Conservation (phyloP, 1,139 yeast genomes). For the Suhomyces panamericanus region DNA sequence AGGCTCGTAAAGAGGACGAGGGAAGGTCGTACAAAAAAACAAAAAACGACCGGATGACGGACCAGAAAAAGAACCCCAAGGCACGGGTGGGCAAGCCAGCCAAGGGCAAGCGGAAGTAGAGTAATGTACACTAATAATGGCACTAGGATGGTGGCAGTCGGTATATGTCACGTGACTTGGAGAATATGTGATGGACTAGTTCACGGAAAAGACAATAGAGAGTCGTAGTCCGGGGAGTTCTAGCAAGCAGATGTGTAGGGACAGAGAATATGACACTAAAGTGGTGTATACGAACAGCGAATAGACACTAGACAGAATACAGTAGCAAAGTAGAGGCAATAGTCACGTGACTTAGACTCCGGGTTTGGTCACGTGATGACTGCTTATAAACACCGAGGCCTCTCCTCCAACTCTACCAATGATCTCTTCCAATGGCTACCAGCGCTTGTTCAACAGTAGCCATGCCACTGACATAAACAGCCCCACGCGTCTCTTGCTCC, state of each 20-base stretch:
- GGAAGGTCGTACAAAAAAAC: conserved; percentile 70
- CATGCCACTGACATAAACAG: conserved; percentile 34
- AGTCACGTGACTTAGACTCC: too few relatives aligned
- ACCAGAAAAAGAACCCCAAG: conserved; percentile 41
- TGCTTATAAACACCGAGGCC: not conserved
- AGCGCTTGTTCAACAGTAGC: conserved; percentile 26
- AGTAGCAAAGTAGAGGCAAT: too few relatives aligned
- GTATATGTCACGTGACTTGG: too few relatives aligned
- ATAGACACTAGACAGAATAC: too few relatives aligned
- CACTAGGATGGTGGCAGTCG: too few relatives aligned
- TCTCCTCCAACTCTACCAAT: conserved; percentile 4
- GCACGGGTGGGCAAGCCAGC: conserved; percentile 19
- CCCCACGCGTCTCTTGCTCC: conserved; percentile 46
- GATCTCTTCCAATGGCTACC: conserved; percentile 25
- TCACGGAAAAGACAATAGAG: too few relatives aligned
- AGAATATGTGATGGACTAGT: too few relatives aligned
- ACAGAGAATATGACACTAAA: too few relatives aligned
- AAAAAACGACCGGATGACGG: conserved; percentile 56
- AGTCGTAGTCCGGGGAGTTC: too few relatives aligned
- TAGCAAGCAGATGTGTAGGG: too few relatives aligned
- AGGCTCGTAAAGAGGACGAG: conserved; percentile 44
- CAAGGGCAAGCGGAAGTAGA: conserved; percentile 13
- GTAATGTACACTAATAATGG: conserved; percentile 3
- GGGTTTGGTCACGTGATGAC: not conserved
- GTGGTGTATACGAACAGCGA: too few relatives aligned